Evolutionary conservation across 768 basidiomycete species (phyloP), one percentile per base, ranked within the genome.

Genomic region (Glaciozyma antarctica): DNA sequence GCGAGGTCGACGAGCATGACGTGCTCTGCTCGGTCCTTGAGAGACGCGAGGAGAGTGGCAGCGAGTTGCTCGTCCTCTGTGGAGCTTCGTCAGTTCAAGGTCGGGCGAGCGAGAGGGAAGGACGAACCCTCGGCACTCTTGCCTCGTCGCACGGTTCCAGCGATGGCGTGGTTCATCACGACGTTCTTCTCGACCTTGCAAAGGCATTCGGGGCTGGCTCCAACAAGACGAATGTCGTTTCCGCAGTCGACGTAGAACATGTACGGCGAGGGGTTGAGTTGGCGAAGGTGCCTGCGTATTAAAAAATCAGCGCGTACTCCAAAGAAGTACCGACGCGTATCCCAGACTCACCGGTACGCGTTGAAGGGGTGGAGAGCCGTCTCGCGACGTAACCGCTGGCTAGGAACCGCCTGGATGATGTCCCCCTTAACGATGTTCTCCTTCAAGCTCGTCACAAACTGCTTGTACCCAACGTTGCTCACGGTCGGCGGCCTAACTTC

Each of bases 1-100:
- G 95, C 95, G 63, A 99, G 82, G 77, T 99, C 95, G 62, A 97
- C 90, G 63, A 99, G 85, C 95, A 98, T 98, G 76, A 98, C 91
- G 75, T 99, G 94, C 75, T 99, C 95, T 49, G 95, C 92, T 38
- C 90, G 82, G 75, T 99, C 95, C 77, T 99, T 99, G 72, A 89
- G 88, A 0, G 91, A 95, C 28, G 84, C 81, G 41, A 85, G 78
- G 19, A 99, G 81, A 44, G 84, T 83, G 21, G 84, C 81, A 13
- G 87, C 87, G 9, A 98, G 80, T 66, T 80, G 78, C 64, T 84
- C 84, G 75, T 99, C 95, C 87, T 99, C 95, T 97, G 74, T n/a
- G n/a, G 41, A 48, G 22, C 5, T n/a, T 28, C 44, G 52, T 38
- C 22, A 45, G 61, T 22, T 59, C 21, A 28, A n/a, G 28, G 19